A percentile compares a stretch with the other conserved stretches of the same genome.
phyloP scores from a whole-genome alignment of 305 asterid genomes.

The Nicotiana rustica region DNA sequence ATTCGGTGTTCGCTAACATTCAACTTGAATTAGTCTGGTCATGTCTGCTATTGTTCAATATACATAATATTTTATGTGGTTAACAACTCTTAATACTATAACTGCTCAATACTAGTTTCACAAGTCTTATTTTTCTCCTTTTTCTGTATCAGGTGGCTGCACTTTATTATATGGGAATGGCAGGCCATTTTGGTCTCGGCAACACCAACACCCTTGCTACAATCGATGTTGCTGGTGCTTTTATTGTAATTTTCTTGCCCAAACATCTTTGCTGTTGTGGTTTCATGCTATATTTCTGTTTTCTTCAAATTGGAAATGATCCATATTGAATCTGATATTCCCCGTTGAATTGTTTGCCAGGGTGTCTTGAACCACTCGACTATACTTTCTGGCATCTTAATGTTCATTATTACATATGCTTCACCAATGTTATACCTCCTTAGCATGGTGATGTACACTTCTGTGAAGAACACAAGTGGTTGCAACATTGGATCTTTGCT shows the following conservation, averaged over 20 bases:
- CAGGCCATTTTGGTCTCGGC: constrained; percentile 94
- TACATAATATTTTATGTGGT: background rate
- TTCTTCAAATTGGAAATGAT: constrained; percentile 32
- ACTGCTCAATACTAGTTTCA: background rate
- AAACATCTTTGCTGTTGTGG: background rate
- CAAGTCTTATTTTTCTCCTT: constrained; percentile 15
- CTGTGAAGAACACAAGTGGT: constrained; percentile 48
- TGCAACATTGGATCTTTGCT: constrained; percentile 54
- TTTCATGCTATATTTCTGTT: constrained; percentile 27
- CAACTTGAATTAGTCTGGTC: background rate
- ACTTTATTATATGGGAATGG: constrained; percentile 85
- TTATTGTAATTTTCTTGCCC: constrained; percentile 56
- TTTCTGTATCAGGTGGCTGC: constrained; percentile 67
- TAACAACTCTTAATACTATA: background rate
- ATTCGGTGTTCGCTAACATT: background rate
- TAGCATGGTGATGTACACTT: constrained; percentile 62
- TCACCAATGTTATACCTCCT: constrained; percentile 80
- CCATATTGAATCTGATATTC: constrained; percentile 39
- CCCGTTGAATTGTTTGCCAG: constrained; percentile 49
- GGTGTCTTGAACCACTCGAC: constrained; percentile 94
- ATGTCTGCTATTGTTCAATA: background rate
- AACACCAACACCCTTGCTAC: constrained; percentile 96
- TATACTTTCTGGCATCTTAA: constrained; percentile 75
- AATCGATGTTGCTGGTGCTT: constrained; percentile 96
- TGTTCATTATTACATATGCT: constrained; percentile 89